Evolutionary conservation across 2,329 filamentous ascomycete genomes (phyloP).

Genomic region (Talaromyces piceae): DNA sequence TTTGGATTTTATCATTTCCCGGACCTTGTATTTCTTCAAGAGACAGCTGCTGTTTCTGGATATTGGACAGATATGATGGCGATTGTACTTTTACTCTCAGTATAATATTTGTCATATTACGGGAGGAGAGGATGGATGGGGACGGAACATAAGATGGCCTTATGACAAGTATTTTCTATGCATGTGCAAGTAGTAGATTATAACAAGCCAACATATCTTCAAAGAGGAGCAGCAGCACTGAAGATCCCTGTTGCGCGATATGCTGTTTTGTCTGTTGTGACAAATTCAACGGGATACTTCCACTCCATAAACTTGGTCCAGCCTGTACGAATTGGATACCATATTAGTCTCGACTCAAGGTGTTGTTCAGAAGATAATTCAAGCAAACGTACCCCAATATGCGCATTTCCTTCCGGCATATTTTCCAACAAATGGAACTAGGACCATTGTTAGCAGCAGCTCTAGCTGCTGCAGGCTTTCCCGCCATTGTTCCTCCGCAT

Average conservation of each 20-base stretch:
- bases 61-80: too few relatives aligned
- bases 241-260: slow-evolving; percentile 59
- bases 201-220: not conserved
- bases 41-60: not conserved
- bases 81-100: not conserved
- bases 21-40: not conserved
- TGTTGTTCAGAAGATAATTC: not conserved
- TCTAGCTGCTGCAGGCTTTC: slow-evolving; percentile 90
- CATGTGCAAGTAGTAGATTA: not conserved
- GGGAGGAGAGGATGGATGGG: not conserved
- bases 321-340: slow-evolving; percentile 44
- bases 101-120: not conserved
- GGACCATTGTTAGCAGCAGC: slow-evolving; percentile 83
- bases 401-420: slow-evolving; percentile 91
- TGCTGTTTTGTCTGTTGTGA: slow-evolving; percentile 50
- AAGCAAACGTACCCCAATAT: slow-evolving; percentile 70
- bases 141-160: not conserved
- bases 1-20: not conserved
- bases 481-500: slow-evolving; percentile 93
- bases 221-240: slow-evolving; percentile 41
- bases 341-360: too few relatives aligned
- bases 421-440: slow-evolving; percentile 90
- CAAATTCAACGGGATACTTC: slow-evolving; percentile 76
- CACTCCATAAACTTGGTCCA: slow-evolving; percentile 94
- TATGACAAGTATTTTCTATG: not conserved